Evolutionary conservation across 208 protist species (phyloP).

Genomic region (Trypanosoma theileri): DNA sequence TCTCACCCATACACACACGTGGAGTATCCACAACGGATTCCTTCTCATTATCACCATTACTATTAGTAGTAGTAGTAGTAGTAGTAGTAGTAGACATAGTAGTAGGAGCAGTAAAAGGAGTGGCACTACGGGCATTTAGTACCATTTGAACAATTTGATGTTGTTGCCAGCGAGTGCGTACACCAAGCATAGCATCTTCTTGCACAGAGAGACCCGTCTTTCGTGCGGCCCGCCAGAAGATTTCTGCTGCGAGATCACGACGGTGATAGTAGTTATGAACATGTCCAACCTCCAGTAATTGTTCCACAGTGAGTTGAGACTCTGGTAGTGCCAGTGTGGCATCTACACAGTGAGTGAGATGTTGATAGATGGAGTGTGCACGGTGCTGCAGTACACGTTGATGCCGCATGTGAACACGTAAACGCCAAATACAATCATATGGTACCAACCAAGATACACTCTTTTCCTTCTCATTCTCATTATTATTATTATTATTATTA

Average conservation of each 20-base stretch:
- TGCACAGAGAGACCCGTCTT: conserved; percentile 70
- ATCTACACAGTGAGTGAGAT: conserved; percentile 65
- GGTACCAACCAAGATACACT: conserved; percentile 35
- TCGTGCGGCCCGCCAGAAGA: conserved; percentile 57
- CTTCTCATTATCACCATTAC: conserved; percentile 27
- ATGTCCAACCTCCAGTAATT: conserved; percentile 81
- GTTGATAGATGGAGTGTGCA: conserved; percentile 71
- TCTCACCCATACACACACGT: conserved; percentile 61
- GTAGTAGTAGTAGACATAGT: too few species aligned
- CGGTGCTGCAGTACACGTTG: conserved; percentile 75
- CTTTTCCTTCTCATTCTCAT: background rate
- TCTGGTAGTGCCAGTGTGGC: conserved; percentile 55
- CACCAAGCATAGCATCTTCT: conserved; percentile 82
- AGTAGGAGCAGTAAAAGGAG: conserved; percentile 7
- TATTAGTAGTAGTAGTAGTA: too few species aligned
- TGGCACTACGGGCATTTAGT: conserved; percentile 59
- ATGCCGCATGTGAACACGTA: conserved; percentile 75
- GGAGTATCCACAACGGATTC: conserved; percentile 35
- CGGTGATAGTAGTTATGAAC: conserved; percentile 88
- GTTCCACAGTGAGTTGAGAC: conserved; percentile 44
- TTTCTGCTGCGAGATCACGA: conserved; percentile 68
- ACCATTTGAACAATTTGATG: conserved; percentile 85
- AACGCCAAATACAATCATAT: conserved; percentile 58
- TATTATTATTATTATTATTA: background rate
- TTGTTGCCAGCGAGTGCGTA: conserved; percentile 91